Conservation (phyloP, 2,329 filamentous ascomycete species). For the Helotiales sp. region DNA sequence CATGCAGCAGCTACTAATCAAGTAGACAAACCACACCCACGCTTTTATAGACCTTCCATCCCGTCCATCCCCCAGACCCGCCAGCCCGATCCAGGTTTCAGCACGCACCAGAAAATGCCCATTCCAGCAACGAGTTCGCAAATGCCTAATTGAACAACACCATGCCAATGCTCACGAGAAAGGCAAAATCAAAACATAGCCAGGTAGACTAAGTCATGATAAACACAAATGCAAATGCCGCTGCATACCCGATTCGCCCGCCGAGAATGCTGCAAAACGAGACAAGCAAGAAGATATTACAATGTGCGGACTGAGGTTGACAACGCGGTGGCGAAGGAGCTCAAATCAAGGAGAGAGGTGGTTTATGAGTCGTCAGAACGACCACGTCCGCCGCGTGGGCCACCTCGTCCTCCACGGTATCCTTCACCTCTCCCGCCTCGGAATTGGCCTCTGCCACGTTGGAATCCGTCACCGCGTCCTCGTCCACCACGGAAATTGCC, state of each 20-base stretch:
- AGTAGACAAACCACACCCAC: background rate
- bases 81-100: background rate
- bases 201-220: background rate
- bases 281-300: slow-evolving; percentile 29
- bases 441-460: slow-evolving; percentile 39
- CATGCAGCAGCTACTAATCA: slow-evolving; percentile 1
- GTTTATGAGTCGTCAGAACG: slow-evolving; percentile 25
- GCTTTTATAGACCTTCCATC: background rate
- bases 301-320: slow-evolving; percentile 4
- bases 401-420: slow-evolving; percentile 35
- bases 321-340: background rate
- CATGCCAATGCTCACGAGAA: slow-evolving; percentile 1
- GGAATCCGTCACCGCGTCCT: slow-evolving; percentile 47
- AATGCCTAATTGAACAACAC: slow-evolving; percentile 6
- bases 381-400: slow-evolving; percentile 25
- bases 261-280: slow-evolving; percentile 28
- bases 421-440: slow-evolving; percentile 41
- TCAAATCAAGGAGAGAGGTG: slow-evolving; percentile 2
- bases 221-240: slow-evolving; percentile 23
- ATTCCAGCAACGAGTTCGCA: slow-evolving; percentile 4
- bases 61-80: background rate
- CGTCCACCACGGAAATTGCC: slow-evolving; percentile 46
- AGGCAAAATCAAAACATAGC: background rate
- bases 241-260: slow-evolving; percentile 19
- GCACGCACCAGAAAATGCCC: slow-evolving; percentile 2